These are phyloP conservation scores for Diplodia scrobiculata DNA, from an alignment of 2,329 filamentous ascomycete species.

Conservation along the genomic window DNA sequence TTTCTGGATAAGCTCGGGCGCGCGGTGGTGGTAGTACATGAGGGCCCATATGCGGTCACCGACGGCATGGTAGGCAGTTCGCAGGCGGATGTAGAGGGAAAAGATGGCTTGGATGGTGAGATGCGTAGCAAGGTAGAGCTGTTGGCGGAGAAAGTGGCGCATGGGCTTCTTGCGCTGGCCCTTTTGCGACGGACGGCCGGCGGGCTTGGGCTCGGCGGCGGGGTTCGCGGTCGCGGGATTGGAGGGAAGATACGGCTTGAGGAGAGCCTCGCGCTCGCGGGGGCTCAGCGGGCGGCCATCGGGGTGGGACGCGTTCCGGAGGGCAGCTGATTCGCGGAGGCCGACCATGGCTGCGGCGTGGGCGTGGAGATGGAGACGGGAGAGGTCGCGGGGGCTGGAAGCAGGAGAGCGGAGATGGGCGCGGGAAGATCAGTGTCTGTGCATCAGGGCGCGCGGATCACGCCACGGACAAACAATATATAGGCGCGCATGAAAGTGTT, in stretches of 20 bases:
- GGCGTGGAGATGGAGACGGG: not conserved
- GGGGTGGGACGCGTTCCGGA: slow-evolving; percentile 42
- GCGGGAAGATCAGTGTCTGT: not conserved
- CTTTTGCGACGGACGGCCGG: slow-evolving; percentile 22
- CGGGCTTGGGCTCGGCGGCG: slow-evolving; percentile 3
- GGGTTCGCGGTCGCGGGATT: slow-evolving; percentile 26
- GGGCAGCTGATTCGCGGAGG: slow-evolving; percentile 39
- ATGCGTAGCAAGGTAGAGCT: slow-evolving; percentile 69
- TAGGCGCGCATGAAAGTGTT: slow-evolving; percentile 1
- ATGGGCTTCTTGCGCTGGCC: slow-evolving; percentile 42
- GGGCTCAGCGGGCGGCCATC: slow-evolving; percentile 47
- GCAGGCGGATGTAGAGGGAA: slow-evolving; percentile 80
- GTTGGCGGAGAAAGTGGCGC: slow-evolving; percentile 62
- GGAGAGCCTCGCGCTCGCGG: slow-evolving; percentile 54
- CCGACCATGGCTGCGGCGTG: slow-evolving; percentile 32
- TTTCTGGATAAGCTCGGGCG: slow-evolving; percentile 85
- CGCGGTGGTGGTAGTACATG: slow-evolving; percentile 92
- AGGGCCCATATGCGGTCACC: slow-evolving; percentile 77
- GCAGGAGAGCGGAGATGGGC: not conserved
- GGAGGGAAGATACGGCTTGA: slow-evolving; percentile 57
- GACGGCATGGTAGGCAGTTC: slow-evolving; percentile 77
- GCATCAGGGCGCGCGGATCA: not conserved
- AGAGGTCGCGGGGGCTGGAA: not conserved
- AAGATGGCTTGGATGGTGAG: slow-evolving; percentile 76
- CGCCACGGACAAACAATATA: not conserved